Evolutionary conservation across 108 stramenopile species (phyloP).

Genomic region (Cyclotella atomus): DNA sequence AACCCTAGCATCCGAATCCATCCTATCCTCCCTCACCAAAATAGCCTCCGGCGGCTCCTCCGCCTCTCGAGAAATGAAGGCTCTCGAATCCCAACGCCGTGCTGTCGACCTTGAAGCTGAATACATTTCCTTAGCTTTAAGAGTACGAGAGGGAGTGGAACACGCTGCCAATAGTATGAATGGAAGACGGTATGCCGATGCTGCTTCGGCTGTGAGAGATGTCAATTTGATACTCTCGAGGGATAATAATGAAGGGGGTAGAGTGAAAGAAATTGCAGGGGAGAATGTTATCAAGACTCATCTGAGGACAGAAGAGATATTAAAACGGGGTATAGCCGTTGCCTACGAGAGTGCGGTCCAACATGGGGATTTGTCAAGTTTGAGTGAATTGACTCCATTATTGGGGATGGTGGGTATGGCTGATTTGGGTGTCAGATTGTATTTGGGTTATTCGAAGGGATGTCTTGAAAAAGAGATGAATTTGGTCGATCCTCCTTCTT

Average conservation of each 20-base stretch:
- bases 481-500: too few species aligned
- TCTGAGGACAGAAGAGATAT: constrained; percentile 45
- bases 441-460: constrained; percentile 64
- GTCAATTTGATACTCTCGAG: constrained; percentile 32
- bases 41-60: constrained; percentile 83
- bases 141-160: constrained; percentile 54
- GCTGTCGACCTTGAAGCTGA: constrained; percentile 63
- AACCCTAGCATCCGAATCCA: constrained; percentile 73
- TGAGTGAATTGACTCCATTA: constrained; percentile 75
- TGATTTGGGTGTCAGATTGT: constrained; percentile 68
- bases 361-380: constrained; percentile 51
- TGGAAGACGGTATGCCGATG: constrained; percentile 58
- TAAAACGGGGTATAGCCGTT: constrained; percentile 57
- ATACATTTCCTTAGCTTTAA: constrained; percentile 70
- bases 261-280: not conserved
- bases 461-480: constrained; percentile 39
- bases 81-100: constrained; percentile 72
- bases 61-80: constrained; percentile 79
- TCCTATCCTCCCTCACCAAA: constrained; percentile 77
- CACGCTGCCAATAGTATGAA: constrained; percentile 54
- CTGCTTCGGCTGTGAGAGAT: constrained; percentile 63
- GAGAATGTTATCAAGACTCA: constrained; percentile 45
- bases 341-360: constrained; percentile 67
- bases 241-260: not conserved
- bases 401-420: constrained; percentile 76